Evolutionary conservation across 148 eudicot species (phyloP), one percentile per base, ranked within the genome.

Genomic region (Rheum nobile): DNA sequence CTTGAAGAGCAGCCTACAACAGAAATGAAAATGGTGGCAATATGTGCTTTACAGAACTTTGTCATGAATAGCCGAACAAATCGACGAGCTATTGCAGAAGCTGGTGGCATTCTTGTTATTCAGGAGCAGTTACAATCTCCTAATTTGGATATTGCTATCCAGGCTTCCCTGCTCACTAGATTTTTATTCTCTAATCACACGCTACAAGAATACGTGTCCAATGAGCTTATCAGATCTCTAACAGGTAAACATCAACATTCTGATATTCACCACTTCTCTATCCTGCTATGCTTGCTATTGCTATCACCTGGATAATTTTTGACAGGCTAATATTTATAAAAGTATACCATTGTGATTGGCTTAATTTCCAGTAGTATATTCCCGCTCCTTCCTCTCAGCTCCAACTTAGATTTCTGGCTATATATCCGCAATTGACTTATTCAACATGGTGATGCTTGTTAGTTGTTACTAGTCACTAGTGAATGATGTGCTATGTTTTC

Each of bases 31-130:
- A 79, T 91, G 86, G 94, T 91, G 76, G 86, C 94, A 28, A 75
- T 91, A 67, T 91, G 97, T 83, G 97, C 97, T 22, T 82, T 91
- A 77, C 94, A 91, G 72, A 91, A 91, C 74, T 86, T 89, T 77
- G 92, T 89, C 47, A 86, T 88, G 90, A 84, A 72, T 31, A 89
- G 94, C 82, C 77, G 94, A 79, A 82, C 92, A 50, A 91, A 91
- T 77, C 85, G 89, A 80, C 88, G 91, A 71, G 90, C 91, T 72
- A 85, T 91, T 78, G 97, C 97, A 24, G 97, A 91, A 79, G 93
- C 93, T 19, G 97, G 97, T 47, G 97, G 97, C n/a, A 79, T 91
- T 57, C 79, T 86, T 67, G 86, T 89, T 32, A 76, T 91, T 71
- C 94, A 87, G 79, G 94, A 89, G 69, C 78, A 86, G 79, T 74